These are phyloP conservation scores for Chrysoporthe cubensis DNA, from an alignment of 2,329 filamentous ascomycete genomes.

Conservation along the genomic window DNA sequence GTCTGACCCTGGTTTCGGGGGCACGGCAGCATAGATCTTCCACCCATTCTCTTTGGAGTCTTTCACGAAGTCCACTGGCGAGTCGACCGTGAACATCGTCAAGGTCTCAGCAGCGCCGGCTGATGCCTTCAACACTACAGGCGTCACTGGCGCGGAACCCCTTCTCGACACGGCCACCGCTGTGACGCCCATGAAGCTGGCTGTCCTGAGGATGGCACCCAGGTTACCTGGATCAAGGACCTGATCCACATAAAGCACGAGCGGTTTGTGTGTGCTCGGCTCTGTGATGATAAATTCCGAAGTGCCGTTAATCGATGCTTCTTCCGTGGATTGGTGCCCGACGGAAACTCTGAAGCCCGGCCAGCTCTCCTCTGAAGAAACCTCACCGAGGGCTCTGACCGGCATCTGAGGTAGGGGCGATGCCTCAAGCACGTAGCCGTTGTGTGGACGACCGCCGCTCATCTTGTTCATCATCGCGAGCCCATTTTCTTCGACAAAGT, in stretches of 20 bases:
- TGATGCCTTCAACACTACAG: slow-evolving; percentile 83
- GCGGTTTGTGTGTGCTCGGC: slow-evolving; percentile 59
- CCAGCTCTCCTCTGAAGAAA: slow-evolving; percentile 48
- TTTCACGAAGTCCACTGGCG: slow-evolving; percentile 71
- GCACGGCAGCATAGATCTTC: slow-evolving; percentile 79
- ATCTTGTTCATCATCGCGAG: slow-evolving; percentile 79
- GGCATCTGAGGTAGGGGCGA: slow-evolving; percentile 79
- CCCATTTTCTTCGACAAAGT: slow-evolving; percentile 62
- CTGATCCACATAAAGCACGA: slow-evolving; percentile 75
- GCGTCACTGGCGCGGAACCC: slow-evolving; percentile 73
- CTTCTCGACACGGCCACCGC: slow-evolving; percentile 77
- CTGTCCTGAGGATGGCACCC: slow-evolving; percentile 85
- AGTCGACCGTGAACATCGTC: slow-evolving; percentile 70
- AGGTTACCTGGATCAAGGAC: slow-evolving; percentile 88
- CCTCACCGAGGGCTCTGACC: slow-evolving; percentile 58
- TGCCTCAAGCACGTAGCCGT: slow-evolving; percentile 85
- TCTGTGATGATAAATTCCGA: slow-evolving; percentile 53
- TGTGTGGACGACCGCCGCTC: slow-evolving; percentile 82
- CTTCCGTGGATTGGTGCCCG: slow-evolving; percentile 73
- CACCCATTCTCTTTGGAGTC: slow-evolving; percentile 73
- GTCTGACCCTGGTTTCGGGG: slow-evolving; percentile 44
- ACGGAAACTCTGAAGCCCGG: slow-evolving; percentile 63
- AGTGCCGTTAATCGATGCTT: slow-evolving; percentile 72
- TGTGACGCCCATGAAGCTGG: slow-evolving; percentile 87
- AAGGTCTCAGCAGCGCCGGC: slow-evolving; percentile 85